Evolutionary conservation across 2,329 filamentous ascomycete genomes (phyloP).

Genomic region (Cladosporium oxysporum): DNA sequence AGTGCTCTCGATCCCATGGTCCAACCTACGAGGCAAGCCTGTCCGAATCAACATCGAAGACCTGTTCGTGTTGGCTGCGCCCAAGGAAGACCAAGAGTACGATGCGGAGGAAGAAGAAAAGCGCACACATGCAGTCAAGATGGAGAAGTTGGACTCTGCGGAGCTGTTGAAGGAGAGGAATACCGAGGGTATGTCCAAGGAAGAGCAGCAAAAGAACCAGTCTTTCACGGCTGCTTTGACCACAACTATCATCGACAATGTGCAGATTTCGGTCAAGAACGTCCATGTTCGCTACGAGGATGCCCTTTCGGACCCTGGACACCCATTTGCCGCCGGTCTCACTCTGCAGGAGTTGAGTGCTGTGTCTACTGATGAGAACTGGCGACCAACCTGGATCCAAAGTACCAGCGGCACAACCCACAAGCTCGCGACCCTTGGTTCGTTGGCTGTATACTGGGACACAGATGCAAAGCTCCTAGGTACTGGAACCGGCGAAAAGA

Average conservation of each 20-base stretch:
- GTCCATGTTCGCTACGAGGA: slow-evolving; percentile 99
- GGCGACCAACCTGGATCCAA: slow-evolving; percentile 95
- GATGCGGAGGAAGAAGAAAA: slow-evolving; percentile 89
- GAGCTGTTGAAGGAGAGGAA: slow-evolving; percentile 91
- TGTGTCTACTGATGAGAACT: slow-evolving; percentile 90
- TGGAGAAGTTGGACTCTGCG: slow-evolving; percentile 96
- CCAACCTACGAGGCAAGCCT: slow-evolving; percentile 89
- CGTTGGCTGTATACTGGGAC: slow-evolving; percentile 96
- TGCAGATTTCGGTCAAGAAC: slow-evolving; percentile 97
- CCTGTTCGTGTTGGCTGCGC: slow-evolving; percentile 92
- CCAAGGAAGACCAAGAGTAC: slow-evolving; percentile 92
- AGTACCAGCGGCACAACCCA: slow-evolving; percentile 80
- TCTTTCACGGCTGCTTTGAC: slow-evolving; percentile 94
- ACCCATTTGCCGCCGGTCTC: slow-evolving; percentile 89
- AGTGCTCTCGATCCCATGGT: slow-evolving; percentile 94
- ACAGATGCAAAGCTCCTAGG: slow-evolving; percentile 86
- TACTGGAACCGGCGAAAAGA: slow-evolving; percentile 71
- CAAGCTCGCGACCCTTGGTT: slow-evolving; percentile 88
- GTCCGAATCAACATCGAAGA: slow-evolving; percentile 95
- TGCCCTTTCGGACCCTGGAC: slow-evolving; percentile 88
- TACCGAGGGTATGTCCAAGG: slow-evolving; percentile 87
- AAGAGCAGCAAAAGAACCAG: slow-evolving; percentile 96
- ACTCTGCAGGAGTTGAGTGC: slow-evolving; percentile 97
- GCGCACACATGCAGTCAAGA: slow-evolving; percentile 87
- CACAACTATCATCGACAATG: slow-evolving; percentile 96